phyloP scores from a whole-genome alignment of 108 stramenopile species.

The Heterococcus sp. region DNA sequence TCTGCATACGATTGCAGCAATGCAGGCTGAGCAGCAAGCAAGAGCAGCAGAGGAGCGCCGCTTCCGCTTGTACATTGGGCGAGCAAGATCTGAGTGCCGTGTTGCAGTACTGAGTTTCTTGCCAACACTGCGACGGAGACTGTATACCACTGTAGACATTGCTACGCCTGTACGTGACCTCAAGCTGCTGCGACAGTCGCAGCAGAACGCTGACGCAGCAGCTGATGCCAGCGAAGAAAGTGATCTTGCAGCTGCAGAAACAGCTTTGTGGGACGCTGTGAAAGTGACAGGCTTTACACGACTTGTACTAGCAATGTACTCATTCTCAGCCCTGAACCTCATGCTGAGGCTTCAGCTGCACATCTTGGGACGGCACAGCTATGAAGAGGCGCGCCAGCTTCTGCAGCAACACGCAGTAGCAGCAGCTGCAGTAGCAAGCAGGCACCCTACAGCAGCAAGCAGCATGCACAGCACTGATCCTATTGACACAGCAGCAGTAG shows the following conservation, averaged over 20 bases:
- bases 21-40: conserved; percentile 1
- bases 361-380: conserved; percentile 7
- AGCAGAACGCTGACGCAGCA: background rate
- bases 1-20: conserved; percentile 3
- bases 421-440: background rate
- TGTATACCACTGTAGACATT: conserved; percentile 36
- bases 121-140: conserved; percentile 32
- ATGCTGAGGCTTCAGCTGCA: conserved; percentile 40
- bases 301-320: conserved; percentile 18
- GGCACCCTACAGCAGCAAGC: too few relatives aligned
- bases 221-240: background rate
- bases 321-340: conserved; percentile 20
- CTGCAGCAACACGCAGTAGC: background rate
- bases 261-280: conserved; percentile 30
- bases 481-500: too few relatives aligned
- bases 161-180: conserved; percentile 34
- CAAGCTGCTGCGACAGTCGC: conserved; percentile 7
- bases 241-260: conserved; percentile 12
- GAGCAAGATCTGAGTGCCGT: conserved; percentile 23
- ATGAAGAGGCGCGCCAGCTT: background rate
- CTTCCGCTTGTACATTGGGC: conserved; percentile 13
- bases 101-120: conserved; percentile 33
- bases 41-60: conserved; percentile 12
- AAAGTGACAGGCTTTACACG: conserved; percentile 29
- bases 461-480: too few relatives aligned